These are phyloP conservation scores for Chlorella sp. DNA, from an alignment of 139 green algal species.

Conservation along the genomic window DNA sequence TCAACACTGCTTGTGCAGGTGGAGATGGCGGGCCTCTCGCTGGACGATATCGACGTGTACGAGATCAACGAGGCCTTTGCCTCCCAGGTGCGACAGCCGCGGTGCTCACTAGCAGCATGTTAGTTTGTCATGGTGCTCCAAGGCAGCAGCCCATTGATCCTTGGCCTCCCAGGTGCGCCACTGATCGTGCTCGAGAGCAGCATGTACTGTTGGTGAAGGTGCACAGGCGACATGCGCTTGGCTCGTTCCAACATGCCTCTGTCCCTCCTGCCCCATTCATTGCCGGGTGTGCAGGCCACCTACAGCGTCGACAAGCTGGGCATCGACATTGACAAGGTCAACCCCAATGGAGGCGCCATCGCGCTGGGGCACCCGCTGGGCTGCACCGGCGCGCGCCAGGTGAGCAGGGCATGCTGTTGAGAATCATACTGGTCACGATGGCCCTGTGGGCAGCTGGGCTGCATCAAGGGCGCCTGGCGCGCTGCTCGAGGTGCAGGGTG, in stretches of 20 bases:
- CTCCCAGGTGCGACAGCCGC: conserved; percentile 76
- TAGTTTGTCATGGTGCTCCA: no score
- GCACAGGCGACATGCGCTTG: no score
- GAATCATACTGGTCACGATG: no score
- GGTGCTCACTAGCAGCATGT: no score
- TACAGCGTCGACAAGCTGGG: conserved; percentile 92
- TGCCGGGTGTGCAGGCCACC: conserved; percentile 72
- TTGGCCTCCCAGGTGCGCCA: no score
- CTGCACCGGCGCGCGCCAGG: conserved; percentile 69
- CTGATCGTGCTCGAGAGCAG: no score
- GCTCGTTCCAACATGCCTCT: background rate
- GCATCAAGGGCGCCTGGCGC: no score
- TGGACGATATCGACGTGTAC: conserved; percentile 97
- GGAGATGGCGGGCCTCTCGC: conserved; percentile 71
- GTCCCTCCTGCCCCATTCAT: background rate
- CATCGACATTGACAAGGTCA: conserved; percentile 91
- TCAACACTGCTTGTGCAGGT: conserved; percentile 40
- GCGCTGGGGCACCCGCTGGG: conserved; percentile 97
- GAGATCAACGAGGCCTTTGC: conserved; percentile 99
- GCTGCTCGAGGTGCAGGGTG: background rate
- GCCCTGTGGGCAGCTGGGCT: no score
- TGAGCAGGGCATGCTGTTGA: no score
- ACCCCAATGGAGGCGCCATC: conserved; percentile 98
- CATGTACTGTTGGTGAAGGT: no score
- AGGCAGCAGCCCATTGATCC: no score